Base-by-base conservation (phyloP, 2,329 filamentous ascomycete species). In the Domatiomyces globalis region DNA sequence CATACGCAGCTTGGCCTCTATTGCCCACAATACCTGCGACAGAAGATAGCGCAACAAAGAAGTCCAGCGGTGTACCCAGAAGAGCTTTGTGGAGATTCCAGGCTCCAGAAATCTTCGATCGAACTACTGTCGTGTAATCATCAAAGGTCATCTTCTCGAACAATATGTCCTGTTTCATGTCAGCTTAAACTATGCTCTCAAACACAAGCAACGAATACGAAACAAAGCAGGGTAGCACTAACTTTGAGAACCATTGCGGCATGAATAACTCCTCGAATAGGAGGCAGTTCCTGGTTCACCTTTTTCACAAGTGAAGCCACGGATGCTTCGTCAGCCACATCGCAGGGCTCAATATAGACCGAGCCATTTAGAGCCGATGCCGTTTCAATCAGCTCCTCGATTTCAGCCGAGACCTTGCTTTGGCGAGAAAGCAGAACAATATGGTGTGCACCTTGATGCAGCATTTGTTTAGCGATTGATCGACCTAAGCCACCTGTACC, bases 401-500 rank as follows among this genome's bases (percentile, higher is more conserved):
- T 58, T 50, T 2, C 51, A 29, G 25, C 63, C 39, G 20, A 62
- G 50, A 20, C 57, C 43, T 42, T 55, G 9, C 33, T 10, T 39
- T 15, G 10, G 25, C 63, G 56, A 17, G 63, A 66, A n/a, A 65
- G 51, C 45, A 65, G 57, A n/a, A 65, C 53, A 7, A 67, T 42
- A 50, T 65, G 45, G 33, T 54, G 58, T 8, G 63, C 64, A 5
- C 64, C 61, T 39, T 57, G 52, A 4, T 49, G 46, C 6, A 56
- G 57, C 58, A 63, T 61, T 57, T 60, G 60, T 48, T 45, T 43
- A 5, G 54, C 55, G 49, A 62, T 56, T 48, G 55, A 56, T 10
- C 58, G 50, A 15, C 58, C 58, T 36, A 65, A 49, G 19, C 60
- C 64, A 39, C 61, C 60, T 1, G 69, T 52, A 5, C 69, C 68